Evolutionary conservation across 306 rosid genomes (phyloP).

Genomic region (Cucumis melo): DNA sequence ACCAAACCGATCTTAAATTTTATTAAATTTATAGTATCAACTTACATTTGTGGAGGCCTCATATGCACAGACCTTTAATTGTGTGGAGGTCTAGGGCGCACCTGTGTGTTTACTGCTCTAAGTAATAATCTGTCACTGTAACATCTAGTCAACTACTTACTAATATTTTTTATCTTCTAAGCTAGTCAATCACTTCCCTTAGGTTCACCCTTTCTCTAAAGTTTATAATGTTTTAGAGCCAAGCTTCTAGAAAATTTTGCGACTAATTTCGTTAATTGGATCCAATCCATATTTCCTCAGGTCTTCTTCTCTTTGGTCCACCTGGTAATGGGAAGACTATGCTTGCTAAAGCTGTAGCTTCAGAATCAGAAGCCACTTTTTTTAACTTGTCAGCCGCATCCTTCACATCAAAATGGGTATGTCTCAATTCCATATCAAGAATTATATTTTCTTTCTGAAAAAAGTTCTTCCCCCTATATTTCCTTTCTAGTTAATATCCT

Average conservation of each 20-base stretch:
- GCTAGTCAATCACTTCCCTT: background rate
- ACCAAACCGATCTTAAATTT: background rate
- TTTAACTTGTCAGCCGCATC: conserved; percentile 86
- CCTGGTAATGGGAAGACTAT: conserved; percentile 98
- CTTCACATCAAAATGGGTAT: conserved; percentile 94
- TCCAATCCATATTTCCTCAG: conserved; percentile 20
- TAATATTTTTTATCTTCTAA: background rate
- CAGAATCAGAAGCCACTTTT: conserved; percentile 94
- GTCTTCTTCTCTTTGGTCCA: conserved; percentile 94
- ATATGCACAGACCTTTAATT: background rate
- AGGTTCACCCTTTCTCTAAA: background rate
- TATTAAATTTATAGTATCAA: background rate
- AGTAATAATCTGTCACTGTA: background rate
- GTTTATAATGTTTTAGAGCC: background rate
- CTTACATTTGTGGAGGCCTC: background rate
- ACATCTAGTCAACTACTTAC: too few species aligned
- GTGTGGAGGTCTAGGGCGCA: background rate
- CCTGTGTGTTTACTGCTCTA: background rate
- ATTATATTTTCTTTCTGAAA: background rate
- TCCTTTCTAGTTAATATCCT: conserved; percentile 4
- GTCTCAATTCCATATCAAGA: conserved; percentile 15
- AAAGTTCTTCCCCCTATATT: background rate
- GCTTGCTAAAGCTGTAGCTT: conserved; percentile 99
- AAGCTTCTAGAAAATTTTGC: background rate
- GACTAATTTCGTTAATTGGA: background rate